Conservation (phyloP, 2,329 filamentous ascomycete species). For the Macroventuria anomochaeta region DNA sequence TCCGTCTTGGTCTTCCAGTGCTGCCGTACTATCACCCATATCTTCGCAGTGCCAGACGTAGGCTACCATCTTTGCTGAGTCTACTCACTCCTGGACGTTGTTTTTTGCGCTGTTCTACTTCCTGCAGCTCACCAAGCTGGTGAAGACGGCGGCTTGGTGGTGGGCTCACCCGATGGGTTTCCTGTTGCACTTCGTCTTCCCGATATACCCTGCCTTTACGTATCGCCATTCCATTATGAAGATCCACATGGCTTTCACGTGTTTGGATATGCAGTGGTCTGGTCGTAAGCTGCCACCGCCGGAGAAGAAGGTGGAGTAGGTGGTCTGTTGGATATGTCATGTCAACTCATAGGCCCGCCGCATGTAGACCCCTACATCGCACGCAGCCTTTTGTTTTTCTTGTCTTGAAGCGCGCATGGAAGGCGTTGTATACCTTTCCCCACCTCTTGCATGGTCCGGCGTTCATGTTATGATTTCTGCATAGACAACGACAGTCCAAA, state of each 20-base stretch:
- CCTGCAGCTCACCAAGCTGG: conserved; percentile 30
- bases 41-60: conserved; percentile 27
- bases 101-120: conserved; percentile 10
- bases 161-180: conserved; percentile 25
- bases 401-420: neutral
- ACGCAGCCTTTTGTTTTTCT: no score
- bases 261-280: conserved; percentile 25
- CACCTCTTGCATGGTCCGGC: neutral
- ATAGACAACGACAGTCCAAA: neutral
- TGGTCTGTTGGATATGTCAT: no score
- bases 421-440: neutral
- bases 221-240: conserved; percentile 32
- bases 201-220: conserved; percentile 22
- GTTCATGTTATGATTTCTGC: neutral
- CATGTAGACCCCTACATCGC: no score
- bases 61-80: conserved; percentile 27
- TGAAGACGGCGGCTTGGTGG: conserved; percentile 35
- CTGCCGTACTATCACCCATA: conserved; percentile 24
- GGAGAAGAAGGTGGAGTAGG: neutral
- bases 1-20: conserved; percentile 28
- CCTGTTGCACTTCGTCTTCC: conserved; percentile 29
- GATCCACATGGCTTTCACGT: conserved; percentile 22
- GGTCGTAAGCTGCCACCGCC: conserved; percentile 17
- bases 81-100: neutral
- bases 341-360: no score